These are phyloP conservation scores for Astrephomene gubernaculifera DNA, from an alignment of 139 green algal species.

Conservation along the genomic window DNA sequence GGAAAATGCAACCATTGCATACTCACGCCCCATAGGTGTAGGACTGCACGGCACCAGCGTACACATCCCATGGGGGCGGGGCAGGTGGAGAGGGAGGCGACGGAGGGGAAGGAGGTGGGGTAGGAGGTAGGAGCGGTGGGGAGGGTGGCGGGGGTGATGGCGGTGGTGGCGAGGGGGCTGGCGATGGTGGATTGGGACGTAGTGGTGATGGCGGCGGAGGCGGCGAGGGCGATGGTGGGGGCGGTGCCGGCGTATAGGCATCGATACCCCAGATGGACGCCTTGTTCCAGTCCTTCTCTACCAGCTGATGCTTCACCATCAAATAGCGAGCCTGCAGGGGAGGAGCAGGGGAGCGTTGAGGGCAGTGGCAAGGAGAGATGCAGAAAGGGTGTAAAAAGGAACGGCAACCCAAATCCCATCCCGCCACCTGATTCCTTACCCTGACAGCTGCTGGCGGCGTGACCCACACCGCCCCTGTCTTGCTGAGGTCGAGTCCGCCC, in stretches of 20 bases:
- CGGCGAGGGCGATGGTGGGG: background rate
- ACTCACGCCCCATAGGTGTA: slow-evolving; percentile 24
- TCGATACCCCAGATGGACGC: slow-evolving; percentile 34
- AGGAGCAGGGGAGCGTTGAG: background rate
- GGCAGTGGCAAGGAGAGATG: too few species aligned
- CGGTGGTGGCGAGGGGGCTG: too few species aligned
- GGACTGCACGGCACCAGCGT: background rate
- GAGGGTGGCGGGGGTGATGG: background rate
- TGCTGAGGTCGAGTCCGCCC: too few species aligned
- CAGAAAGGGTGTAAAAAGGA: too few species aligned
- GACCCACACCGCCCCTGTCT: too few species aligned
- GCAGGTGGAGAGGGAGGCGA: background rate
- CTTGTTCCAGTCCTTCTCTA: slow-evolving; percentile 4
- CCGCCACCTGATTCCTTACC: too few species aligned
- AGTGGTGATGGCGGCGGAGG: background rate
- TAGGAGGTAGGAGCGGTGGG: background rate
- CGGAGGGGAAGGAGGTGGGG: background rate
- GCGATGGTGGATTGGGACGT: background rate
- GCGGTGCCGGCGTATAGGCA: background rate
- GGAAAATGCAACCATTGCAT: too few species aligned
- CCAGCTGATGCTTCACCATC: background rate
- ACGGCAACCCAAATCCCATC: background rate
- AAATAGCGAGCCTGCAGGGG: slow-evolving; percentile 3
- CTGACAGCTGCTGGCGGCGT: too few species aligned
- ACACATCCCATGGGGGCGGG: background rate